Percentiles rank a stretch among this genome's conserved stretches.
Evolutionary conservation across 2,329 filamentous ascomycete species (phyloP).

Genomic region (Teratosphaeria destructans): DNA sequence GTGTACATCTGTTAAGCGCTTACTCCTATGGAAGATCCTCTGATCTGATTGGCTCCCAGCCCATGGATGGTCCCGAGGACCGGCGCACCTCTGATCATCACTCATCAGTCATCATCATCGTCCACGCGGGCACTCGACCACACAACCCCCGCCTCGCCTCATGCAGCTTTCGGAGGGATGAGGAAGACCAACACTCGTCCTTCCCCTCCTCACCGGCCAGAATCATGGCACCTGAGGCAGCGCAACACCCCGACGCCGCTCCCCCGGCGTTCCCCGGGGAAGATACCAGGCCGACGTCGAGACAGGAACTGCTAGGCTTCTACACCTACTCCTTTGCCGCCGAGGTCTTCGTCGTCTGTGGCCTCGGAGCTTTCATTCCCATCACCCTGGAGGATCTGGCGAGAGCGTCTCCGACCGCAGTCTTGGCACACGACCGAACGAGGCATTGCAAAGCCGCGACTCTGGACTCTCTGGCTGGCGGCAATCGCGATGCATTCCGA

Average conservation of each 20-base stretch:
- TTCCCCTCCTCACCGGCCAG: too few species aligned
- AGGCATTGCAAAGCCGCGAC: conserved; percentile 50
- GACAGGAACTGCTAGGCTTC: conserved; percentile 83
- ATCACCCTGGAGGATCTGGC: conserved; percentile 91
- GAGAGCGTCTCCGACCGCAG: conserved; percentile 64
- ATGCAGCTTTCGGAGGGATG: background rate
- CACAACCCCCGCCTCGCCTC: background rate
- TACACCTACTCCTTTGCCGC: conserved; percentile 95
- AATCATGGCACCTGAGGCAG: background rate
- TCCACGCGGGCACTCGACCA: background rate
- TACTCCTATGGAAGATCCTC: too few species aligned
- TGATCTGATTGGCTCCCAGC: background rate
- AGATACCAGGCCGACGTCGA: conserved; percentile 78
- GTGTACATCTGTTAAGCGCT: too few species aligned
- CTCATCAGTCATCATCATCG: background rate
- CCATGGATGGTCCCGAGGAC: background rate
- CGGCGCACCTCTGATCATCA: background rate
- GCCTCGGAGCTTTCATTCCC: conserved; percentile 80
- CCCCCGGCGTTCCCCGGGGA: conserved; percentile 62
- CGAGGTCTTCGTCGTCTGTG: conserved; percentile 93
- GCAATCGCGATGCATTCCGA: background rate
- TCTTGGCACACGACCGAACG: conserved; percentile 65
- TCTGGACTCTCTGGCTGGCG: conserved; percentile 2
- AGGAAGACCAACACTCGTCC: conserved; percentile 2
- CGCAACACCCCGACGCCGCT: background rate